A percentile compares a stretch with the other conserved stretches of the same genome.
Evolutionary conservation across 345 rosid species (phyloP).

Genomic region (Cochlearia excelsa): DNA sequence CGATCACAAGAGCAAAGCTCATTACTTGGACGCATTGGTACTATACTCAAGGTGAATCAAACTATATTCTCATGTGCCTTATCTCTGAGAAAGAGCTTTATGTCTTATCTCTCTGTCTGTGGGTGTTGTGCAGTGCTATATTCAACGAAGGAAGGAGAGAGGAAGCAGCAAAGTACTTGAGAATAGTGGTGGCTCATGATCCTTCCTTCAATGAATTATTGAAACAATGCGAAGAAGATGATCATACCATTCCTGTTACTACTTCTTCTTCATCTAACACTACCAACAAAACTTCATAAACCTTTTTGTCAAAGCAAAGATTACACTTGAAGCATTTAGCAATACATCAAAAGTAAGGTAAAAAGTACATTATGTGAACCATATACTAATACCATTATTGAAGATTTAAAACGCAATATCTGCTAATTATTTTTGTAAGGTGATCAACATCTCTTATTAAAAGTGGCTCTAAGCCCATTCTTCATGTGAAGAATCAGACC

Average conservation of each 20-base stretch:
- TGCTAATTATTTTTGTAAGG: no score
- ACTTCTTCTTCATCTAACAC: slow-evolving; percentile 19
- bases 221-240: slow-evolving; percentile 60
- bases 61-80: background rate
- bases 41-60: slow-evolving; percentile 55
- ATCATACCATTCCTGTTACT: slow-evolving; percentile 5
- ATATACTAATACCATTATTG: no score
- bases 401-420: no score
- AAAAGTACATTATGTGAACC: no score
- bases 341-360: no score
- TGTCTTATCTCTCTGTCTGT: background rate
- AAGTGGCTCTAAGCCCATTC: no score
- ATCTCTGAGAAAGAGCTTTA: background rate
- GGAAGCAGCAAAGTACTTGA: slow-evolving; percentile 64
- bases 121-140: slow-evolving; percentile 49
- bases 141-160: slow-evolving; percentile 55
- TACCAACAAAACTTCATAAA: slow-evolving; percentile 24
- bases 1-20: slow-evolving; percentile 66
- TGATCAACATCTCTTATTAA: no score
- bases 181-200: slow-evolving; percentile 62
- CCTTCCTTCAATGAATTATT: slow-evolving; percentile 46
- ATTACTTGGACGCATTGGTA: slow-evolving; percentile 68
- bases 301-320: no score
- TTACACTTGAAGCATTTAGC: no score
- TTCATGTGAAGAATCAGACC: no score